Percentiles rank a stretch among this genome's conserved stretches.
Evolutionary conservation across 1,139 yeast genomes (phyloP).

Genomic region (Debaryomyces nepalensis): DNA sequence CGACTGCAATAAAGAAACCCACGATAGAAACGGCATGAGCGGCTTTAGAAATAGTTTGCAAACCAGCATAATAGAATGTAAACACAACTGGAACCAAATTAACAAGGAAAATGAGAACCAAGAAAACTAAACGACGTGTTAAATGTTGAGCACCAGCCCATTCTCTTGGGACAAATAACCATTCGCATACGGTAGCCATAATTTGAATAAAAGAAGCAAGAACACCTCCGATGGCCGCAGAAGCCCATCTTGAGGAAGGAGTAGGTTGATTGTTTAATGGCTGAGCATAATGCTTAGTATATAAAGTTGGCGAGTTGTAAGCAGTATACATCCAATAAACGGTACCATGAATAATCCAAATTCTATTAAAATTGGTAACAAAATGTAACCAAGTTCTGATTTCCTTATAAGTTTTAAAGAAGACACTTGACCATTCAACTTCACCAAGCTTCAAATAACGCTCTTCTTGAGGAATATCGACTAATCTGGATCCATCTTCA

Average conservation of each 20-base stretch:
- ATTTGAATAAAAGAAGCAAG: slow-evolving; percentile 83
- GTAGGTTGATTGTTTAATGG: slow-evolving; percentile 82
- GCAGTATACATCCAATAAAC: slow-evolving; percentile 94
- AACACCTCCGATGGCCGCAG: slow-evolving; percentile 91
- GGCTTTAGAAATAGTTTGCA: slow-evolving; percentile 67
- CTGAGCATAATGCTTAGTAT: slow-evolving; percentile 85
- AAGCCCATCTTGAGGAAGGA: slow-evolving; percentile 89
- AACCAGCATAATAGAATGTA: slow-evolving; percentile 81
- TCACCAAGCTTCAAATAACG: slow-evolving; percentile 91
- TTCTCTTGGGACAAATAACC: slow-evolving; percentile 95
- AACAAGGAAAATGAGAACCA: slow-evolving; percentile 64
- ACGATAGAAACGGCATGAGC: slow-evolving; percentile 86
- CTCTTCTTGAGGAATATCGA: slow-evolving; percentile 88
- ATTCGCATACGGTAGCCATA: slow-evolving; percentile 86
- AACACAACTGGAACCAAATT: slow-evolving; percentile 89
- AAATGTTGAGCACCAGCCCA: slow-evolving; percentile 99
- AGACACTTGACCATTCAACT: slow-evolving; percentile 88
- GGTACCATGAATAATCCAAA: slow-evolving; percentile 92
- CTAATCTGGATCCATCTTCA: slow-evolving; percentile 89
- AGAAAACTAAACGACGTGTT: slow-evolving; percentile 80
- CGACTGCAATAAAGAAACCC: slow-evolving; percentile 86
- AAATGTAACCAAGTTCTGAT: slow-evolving; percentile 98
- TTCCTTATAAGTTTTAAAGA: slow-evolving; percentile 96
- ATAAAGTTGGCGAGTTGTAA: slow-evolving; percentile 88
- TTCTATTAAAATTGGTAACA: slow-evolving; percentile 94